These are phyloP conservation scores for Trichosporon ovoides DNA, from an alignment of 1,284 basidiomycete genomes.

Conservation along the genomic window DNA sequence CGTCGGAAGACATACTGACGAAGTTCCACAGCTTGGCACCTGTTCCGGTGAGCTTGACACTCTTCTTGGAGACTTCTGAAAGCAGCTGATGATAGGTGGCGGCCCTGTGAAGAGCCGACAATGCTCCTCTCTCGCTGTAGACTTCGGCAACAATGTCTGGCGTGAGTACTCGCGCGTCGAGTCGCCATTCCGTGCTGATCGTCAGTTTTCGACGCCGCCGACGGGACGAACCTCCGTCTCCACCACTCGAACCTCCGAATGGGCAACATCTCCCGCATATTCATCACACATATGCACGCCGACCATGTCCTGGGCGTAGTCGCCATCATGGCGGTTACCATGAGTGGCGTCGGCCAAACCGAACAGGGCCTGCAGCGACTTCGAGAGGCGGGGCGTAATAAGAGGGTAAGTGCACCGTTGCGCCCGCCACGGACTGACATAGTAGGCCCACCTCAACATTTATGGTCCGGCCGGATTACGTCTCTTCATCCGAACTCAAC, in stretches of 20 bases:
- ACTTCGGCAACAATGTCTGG: slow-evolving; percentile 47
- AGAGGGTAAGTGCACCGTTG: slow-evolving; percentile 29
- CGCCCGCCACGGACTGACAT: slow-evolving; percentile 2
- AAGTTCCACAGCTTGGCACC: slow-evolving; percentile 42
- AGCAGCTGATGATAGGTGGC: slow-evolving; percentile 31
- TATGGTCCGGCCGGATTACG: slow-evolving; percentile 82
- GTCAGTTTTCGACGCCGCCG: slow-evolving; percentile 78
- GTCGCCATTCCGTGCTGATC: slow-evolving; percentile 4
- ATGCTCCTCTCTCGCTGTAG: slow-evolving; percentile 48
- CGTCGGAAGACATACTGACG: background rate
- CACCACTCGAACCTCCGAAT: slow-evolving; percentile 60
- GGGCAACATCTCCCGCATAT: slow-evolving; percentile 63
- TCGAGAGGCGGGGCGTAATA: slow-evolving; percentile 30
- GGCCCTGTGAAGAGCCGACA: slow-evolving; percentile 45
- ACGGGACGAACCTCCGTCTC: slow-evolving; percentile 78
- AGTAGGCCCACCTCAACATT: slow-evolving; percentile 61
- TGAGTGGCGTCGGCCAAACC: slow-evolving; percentile 52
- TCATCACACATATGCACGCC: slow-evolving; percentile 86
- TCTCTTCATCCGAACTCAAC: slow-evolving; percentile 64
- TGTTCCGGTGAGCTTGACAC: slow-evolving; percentile 41
- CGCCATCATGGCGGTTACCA: slow-evolving; percentile 63
- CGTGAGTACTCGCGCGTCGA: slow-evolving; percentile 28
- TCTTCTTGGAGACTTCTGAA: background rate
- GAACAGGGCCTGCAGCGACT: slow-evolving; percentile 31
- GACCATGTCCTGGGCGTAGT: slow-evolving; percentile 78